Evolutionary conservation across 2,329 filamentous ascomycete species (phyloP), one percentile per base, ranked within the genome.

Genomic region (Aspergillus sergii): DNA sequence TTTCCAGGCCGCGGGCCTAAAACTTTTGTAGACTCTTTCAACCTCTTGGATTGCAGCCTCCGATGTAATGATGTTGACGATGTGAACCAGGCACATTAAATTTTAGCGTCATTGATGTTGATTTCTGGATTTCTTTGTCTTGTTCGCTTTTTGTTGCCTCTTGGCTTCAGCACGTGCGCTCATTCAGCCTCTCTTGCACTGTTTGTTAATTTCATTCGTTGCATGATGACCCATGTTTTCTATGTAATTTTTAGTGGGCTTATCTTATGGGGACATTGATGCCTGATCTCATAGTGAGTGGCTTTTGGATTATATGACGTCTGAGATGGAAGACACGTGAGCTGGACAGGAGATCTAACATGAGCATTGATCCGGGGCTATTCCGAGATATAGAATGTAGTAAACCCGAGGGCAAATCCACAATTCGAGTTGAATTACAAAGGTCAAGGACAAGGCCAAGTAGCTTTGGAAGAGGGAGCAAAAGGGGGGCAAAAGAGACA

Each of bases 21-120:
- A 46, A 46, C 9, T 39, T 41, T 36, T 61, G 68, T 69, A 70
- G 61, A 69, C 61, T 64, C 62, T 62, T 45, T 57, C 59, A 63
- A 60, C 46, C 58, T 63, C 64, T 69, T 69, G 73, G 69, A 71
- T 78, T 75, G 71, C 77, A 66, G 70, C 73, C 73, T 69, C 75
- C 76, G 73, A 74, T 77, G 76, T 83, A 80, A 84, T 79, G 81
- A 85, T 76, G 78, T 80, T 81, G 77, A 85, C 78, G 82, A 84
- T 76, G 62, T 69, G 66, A 64, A 64, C 62, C 65, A 66, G 60
- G 50, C 66, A 67, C 64, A 63, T 63, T 60, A 54, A 48, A 59
- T 39, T 64, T 60, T 61, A 63, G 57, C 61, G 62, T 67, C 59
- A 36, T 39, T 61, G 28, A 54, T 61, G 48, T 61, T 46, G 28